Percentiles rank a stretch among this genome's conserved stretches.
Conservation (phyloP, 1,284 basidiomycete genomes). For the Rugosomyces carneus region DNA sequence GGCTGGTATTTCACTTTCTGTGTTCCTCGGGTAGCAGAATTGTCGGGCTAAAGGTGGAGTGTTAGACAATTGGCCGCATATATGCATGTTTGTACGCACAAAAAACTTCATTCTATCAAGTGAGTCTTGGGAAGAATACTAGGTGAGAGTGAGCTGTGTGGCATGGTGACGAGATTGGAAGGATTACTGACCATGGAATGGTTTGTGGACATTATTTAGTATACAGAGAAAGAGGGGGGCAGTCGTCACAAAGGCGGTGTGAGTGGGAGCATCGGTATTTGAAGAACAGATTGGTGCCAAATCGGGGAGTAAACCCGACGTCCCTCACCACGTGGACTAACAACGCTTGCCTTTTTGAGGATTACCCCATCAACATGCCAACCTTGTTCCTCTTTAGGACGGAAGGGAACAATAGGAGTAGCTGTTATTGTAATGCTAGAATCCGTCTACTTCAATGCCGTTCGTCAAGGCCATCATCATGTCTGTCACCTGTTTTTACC, state of each 20-base stretch:
- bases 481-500: too few relatives aligned
- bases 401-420: constrained; percentile 12
- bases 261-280: constrained; percentile 13
- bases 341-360: constrained; percentile 25
- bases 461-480: too few relatives aligned
- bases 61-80: too few relatives aligned
- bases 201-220: constrained; percentile 24
- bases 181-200: constrained; percentile 27
- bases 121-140: constrained; percentile 22
- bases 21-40: constrained; percentile 28
- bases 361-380: too few relatives aligned
- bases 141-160: constrained; percentile 8
- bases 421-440: too few relatives aligned
- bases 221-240: constrained; percentile 2
- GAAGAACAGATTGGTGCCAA: constrained; percentile 17
- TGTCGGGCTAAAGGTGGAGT: constrained; percentile 5
- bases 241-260: too few relatives aligned
- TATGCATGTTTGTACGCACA: constrained; percentile 6
- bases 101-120: constrained; percentile 24
- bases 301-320: constrained; percentile 22
- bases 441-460: too few relatives aligned
- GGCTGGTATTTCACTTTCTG: constrained; percentile 53
- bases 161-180: not conserved
- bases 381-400: constrained; percentile 3
- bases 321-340: constrained; percentile 26